Evolutionary conservation across 148 eudicot genomes (phyloP).

Genomic region (Vaccinium myrtillus): DNA sequence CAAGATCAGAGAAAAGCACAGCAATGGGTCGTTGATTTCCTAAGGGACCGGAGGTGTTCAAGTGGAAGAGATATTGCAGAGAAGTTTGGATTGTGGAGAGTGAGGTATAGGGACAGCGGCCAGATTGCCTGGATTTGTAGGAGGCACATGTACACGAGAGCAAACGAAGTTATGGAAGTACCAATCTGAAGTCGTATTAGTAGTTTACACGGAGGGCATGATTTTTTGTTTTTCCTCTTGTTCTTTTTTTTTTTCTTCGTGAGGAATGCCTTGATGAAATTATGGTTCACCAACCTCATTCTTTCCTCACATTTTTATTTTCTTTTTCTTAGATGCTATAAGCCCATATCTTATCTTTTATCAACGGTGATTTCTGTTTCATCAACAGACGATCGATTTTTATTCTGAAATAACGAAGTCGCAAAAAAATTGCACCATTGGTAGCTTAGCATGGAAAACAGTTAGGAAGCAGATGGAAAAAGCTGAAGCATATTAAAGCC

Average conservation of each 20-base stretch:
- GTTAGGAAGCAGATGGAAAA: neutral
- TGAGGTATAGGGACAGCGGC: slow-evolving; percentile 77
- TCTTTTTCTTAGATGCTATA: neutral
- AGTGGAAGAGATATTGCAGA: slow-evolving; percentile 87
- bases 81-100: slow-evolving; percentile 92
- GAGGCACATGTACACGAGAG: slow-evolving; percentile 66
- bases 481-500: neutral
- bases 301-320: neutral
- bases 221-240: neutral
- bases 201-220: neutral
- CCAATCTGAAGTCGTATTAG: slow-evolving; percentile 47
- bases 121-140: slow-evolving; percentile 93
- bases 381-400: neutral
- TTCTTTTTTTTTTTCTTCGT: neutral
- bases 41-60: slow-evolving; percentile 71
- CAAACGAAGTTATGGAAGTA: slow-evolving; percentile 65
- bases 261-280: neutral
- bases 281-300: neutral
- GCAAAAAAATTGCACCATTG: slow-evolving; percentile 1
- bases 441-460: neutral
- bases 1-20: slow-evolving; percentile 83
- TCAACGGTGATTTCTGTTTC: neutral
- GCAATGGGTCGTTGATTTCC: slow-evolving; percentile 89
- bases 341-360: neutral
- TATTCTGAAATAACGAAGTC: neutral